A percentile compares a stretch with the other conserved stretches of the same genome.
Conservation (phyloP, 495 filamentous ascomycete species). For the Rhizodiscina lignyota region DNA sequence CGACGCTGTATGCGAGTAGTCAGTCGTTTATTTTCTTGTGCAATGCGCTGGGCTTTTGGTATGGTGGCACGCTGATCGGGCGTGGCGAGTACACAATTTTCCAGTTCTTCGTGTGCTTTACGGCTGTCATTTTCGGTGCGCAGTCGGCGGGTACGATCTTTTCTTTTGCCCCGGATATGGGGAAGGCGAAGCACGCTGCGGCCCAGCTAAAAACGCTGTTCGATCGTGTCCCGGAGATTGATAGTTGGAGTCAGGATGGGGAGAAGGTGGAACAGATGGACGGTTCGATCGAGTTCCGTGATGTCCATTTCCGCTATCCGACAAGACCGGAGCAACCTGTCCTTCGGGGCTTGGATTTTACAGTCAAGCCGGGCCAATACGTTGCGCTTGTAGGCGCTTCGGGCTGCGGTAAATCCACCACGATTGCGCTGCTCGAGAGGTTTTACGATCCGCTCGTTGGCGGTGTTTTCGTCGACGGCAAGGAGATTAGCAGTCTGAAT, state of each 20-base stretch:
- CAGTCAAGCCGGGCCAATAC: slow-evolving; percentile 15
- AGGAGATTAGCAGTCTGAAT: slow-evolving; percentile 1
- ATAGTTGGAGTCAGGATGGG: slow-evolving; percentile 67
- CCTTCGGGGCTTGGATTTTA: slow-evolving; percentile 13
- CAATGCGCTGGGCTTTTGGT: slow-evolving; percentile 87
- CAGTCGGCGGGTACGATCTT: slow-evolving; percentile 80
- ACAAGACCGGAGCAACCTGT: slow-evolving; percentile 9
- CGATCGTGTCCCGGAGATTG: slow-evolving; percentile 60
- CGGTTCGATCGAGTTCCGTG: slow-evolving; percentile 11
- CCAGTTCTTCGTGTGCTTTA: slow-evolving; percentile 76
- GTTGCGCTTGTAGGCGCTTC: slow-evolving; percentile 16
- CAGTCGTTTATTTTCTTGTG: slow-evolving; percentile 69
- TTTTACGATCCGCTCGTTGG: slow-evolving; percentile 17
- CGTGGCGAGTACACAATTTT: slow-evolving; percentile 52
- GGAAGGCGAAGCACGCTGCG: slow-evolving; percentile 71
- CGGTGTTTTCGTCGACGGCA: slow-evolving; percentile 11
- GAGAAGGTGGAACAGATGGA: slow-evolving; percentile 6
- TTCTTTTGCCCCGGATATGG: slow-evolving; percentile 74
- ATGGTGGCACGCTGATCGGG: slow-evolving; percentile 67
- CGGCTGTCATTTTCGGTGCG: slow-evolving; percentile 62
- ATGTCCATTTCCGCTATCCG: slow-evolving; percentile 17
- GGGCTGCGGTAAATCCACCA: slow-evolving; percentile 18
- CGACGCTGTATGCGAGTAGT: slow-evolving; percentile 58
- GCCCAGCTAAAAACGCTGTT: slow-evolving; percentile 61
- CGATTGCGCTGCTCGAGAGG: slow-evolving; percentile 15